Base-by-base conservation (phyloP, 2,329 filamentous ascomycete species). In the Dothidotthia symphoricarpi region DNA sequence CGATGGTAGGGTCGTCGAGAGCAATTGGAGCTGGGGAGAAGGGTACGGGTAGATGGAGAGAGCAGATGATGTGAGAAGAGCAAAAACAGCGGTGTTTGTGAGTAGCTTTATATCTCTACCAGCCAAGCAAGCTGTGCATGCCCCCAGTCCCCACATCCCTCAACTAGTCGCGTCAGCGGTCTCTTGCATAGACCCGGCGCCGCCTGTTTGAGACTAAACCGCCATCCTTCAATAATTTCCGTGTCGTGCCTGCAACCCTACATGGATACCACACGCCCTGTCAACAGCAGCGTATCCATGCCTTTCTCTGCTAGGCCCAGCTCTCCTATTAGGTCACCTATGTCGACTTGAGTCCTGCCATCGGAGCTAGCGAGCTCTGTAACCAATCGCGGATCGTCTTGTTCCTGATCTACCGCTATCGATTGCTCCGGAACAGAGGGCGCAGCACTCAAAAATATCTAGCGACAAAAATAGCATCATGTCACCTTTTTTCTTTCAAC, bases 401-500 rank as follows among this genome's bases (percentile, higher is more conserved):
- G 48, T 59, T 45, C 55, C 53, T 59, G 56, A 64, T 64, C 61
- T 47, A 47, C 58, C 58, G 43, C 49, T 45, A 57, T 51, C 34
- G 42, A 41, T 48, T 51, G 31, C 39, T 54, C 53, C 53, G 54
- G 53, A 50, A 53, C 45, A 37, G 41, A 55, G 47, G 52, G 63
- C 63, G 58, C 58, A 64, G 61, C 55, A 42, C 36, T 49, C 54
- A 48, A 59, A 59, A 63, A 62, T 64, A n/a, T n/a, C n/a, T n/a
- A 63, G 61, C 47, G 61, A 50, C 59, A 45, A 55, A 55, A 57
- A 22, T 22, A 22, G 19, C 16, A 33, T 43, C 41, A 28, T 35
- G 47, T 45, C 48, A 17, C 35, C 48, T 45, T 47, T 43, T 31
- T 40, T 38, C 28, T 36, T 24, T 42, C 37, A 19, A 41, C 39